Conservation (phyloP, 257 asterid genomes). For the Linaria vulgaris region DNA sequence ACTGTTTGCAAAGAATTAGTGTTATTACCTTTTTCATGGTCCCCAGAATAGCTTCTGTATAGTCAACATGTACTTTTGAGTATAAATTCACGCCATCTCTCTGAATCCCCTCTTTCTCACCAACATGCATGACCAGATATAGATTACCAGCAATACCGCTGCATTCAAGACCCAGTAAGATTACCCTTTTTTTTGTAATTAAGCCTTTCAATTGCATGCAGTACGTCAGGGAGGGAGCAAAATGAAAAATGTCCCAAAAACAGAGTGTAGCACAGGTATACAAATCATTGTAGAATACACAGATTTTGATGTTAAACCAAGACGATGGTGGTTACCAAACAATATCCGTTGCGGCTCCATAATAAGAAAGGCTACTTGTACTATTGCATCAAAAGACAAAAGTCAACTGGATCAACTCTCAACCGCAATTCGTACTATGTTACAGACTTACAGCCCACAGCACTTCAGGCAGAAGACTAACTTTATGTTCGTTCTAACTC, state of each 20-base stretch:
- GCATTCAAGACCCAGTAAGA: slow-evolving; percentile 28
- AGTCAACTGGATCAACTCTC: not conserved
- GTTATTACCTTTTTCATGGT: slow-evolving; percentile 65
- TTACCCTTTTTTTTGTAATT: slow-evolving; percentile 14
- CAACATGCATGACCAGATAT: slow-evolving; percentile 65
- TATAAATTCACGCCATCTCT: slow-evolving; percentile 83
- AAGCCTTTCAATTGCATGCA: slow-evolving; percentile 2
- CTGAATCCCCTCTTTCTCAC: slow-evolving; percentile 66
- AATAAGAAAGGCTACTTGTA: slow-evolving; percentile 6
- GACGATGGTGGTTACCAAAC: no score
- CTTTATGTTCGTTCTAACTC: slow-evolving; percentile 12
- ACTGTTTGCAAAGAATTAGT: slow-evolving; percentile 5
- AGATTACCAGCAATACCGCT: slow-evolving; percentile 87
- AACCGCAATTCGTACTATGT: slow-evolving; percentile 1
- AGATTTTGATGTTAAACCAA: no score
- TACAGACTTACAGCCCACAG: not conserved
- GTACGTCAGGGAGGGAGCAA: slow-evolving; percentile 6
- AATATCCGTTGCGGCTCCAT: not conserved
- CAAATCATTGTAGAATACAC: no score
- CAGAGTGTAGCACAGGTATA: slow-evolving; percentile 5
- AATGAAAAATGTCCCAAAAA: slow-evolving; percentile 19
- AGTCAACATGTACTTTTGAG: slow-evolving; percentile 76
- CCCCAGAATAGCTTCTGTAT: slow-evolving; percentile 91
- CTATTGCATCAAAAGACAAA: slow-evolving; percentile 16
- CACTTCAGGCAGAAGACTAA: slow-evolving; percentile 6